Evolutionary conservation across 768 basidiomycete species (phyloP), one percentile per base, ranked within the genome.

Genomic region (Russula griseocarnosa): DNA sequence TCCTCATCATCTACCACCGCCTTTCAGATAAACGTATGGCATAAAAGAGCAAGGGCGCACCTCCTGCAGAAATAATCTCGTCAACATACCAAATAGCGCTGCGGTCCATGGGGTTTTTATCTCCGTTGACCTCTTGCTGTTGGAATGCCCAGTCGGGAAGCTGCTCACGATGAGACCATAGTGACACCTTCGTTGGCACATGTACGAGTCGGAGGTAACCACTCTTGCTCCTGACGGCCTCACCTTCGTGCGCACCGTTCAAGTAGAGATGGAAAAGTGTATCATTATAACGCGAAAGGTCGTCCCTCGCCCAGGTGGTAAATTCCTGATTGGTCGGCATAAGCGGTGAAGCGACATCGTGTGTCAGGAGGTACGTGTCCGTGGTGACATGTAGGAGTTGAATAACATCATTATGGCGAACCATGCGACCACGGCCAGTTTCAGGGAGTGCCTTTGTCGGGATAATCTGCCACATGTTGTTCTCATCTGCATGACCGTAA

Each of bases 321-420:
- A 98, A 94, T 74, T 99, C 97, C 73, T 98, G 94, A 74, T 98
- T 98, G 54, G 97, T 99, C 18, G 97, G 88, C 88, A 93, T 95
- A 55, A 94, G 83, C 5, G 97, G 92, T 1, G 93, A 97, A 0
- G 97, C 97, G 62, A 99, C 97, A 73, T 99, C 97, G 70, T 99
- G 97, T 3, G 95, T 97, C 50, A 99, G 77, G 52, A 99, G 86
- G 62, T 86, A 75, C 1, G 86, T 84, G 66, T 95, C 79, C 11
- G 95, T 96, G 73, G 83, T 84, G 72, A 92, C 82, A 71, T 99
- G 97, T 26, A 94, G 79, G 22, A 98, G 82, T 70, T 93, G 94
- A 67, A 98, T 81, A 58, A 92, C 75, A 73, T 98, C 97, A 63
- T 90, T 82, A 66, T 98, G 87, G 52, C 92, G 89, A 47, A 98